phyloP scores from a whole-genome alignment of 2,329 filamentous ascomycete species.

The Chalaropsis thielavioides region DNA sequence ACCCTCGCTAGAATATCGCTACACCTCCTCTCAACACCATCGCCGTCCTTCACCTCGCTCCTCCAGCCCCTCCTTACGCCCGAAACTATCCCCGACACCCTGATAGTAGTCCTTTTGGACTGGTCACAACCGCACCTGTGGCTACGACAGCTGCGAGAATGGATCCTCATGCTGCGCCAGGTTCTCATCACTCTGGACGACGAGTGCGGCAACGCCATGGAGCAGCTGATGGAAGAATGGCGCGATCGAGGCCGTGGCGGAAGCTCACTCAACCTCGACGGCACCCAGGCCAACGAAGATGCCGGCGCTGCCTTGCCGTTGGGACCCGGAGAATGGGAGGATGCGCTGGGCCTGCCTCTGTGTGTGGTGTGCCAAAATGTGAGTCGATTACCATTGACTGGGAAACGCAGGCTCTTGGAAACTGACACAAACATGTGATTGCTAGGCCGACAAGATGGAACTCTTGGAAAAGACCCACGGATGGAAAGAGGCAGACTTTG shows the following conservation, averaged over 20 bases:
- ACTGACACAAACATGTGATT: background rate
- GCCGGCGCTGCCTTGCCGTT: conserved; percentile 59
- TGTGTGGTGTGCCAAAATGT: conserved; percentile 96
- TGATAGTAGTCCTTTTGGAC: conserved; percentile 83
- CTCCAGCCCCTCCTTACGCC: conserved; percentile 73
- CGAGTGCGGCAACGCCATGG: conserved; percentile 68
- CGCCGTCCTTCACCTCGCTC: conserved; percentile 66
- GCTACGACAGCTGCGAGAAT: conserved; percentile 75
- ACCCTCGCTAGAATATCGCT: conserved; percentile 78
- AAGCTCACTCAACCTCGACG: conserved; percentile 47
- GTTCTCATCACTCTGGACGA: conserved; percentile 60
- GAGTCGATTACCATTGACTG: conserved; percentile 24
- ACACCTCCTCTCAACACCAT: conserved; percentile 76
- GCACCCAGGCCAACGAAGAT: conserved; percentile 45
- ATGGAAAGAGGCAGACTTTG: conserved; percentile 95
- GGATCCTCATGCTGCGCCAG: conserved; percentile 70
- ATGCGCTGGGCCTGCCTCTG: conserved; percentile 70
- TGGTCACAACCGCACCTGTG: conserved; percentile 91
- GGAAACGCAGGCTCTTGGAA: background rate
- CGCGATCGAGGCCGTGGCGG: conserved; percentile 58
- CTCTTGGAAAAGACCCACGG: conserved; percentile 73
- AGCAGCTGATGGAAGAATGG: conserved; percentile 71
- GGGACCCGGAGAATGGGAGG: conserved; percentile 86
- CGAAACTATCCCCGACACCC: conserved; percentile 68
- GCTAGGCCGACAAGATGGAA: conserved; percentile 74